These are phyloP conservation scores for Alternaria sp. DNA, from an alignment of 2,329 filamentous ascomycete genomes.

Conservation along the genomic window DNA sequence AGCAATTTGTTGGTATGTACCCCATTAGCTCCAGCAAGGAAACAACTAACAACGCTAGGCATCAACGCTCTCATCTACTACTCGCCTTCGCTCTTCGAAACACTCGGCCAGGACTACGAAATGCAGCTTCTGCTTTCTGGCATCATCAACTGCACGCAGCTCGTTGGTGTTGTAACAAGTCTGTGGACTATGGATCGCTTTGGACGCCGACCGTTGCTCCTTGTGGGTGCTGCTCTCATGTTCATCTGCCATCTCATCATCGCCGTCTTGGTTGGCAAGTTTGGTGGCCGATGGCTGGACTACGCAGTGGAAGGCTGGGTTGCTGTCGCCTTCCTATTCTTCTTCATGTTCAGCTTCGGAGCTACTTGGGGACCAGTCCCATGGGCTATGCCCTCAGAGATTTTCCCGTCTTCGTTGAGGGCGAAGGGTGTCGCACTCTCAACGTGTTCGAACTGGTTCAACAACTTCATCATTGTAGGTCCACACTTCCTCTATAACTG, in stretches of 20 bases:
- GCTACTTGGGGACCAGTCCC: slow-evolving; percentile 64
- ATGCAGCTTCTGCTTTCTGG: slow-evolving; percentile 69
- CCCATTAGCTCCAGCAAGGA: neutral
- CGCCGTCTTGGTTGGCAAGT: slow-evolving; percentile 63
- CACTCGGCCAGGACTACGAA: slow-evolving; percentile 64
- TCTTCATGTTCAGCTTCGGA: slow-evolving; percentile 71
- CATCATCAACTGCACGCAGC: slow-evolving; percentile 64
- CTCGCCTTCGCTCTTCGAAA: slow-evolving; percentile 66
- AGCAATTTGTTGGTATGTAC: slow-evolving; percentile 52
- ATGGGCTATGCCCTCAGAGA: slow-evolving; percentile 63
- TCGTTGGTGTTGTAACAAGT: slow-evolving; percentile 52
- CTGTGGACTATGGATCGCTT: slow-evolving; percentile 56
- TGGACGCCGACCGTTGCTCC: slow-evolving; percentile 52
- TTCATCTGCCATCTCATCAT: slow-evolving; percentile 63
- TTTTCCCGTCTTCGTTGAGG: slow-evolving; percentile 68
- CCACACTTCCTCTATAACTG: neutral
- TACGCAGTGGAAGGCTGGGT: slow-evolving; percentile 64
- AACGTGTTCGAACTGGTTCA: slow-evolving; percentile 70
- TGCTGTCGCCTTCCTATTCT: slow-evolving; percentile 66
- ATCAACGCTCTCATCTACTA: slow-evolving; percentile 65
- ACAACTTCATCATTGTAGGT: slow-evolving; percentile 66
- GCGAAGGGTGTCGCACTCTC: slow-evolving; percentile 73
- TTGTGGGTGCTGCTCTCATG: slow-evolving; percentile 57
- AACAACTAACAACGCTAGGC: slow-evolving; percentile 6
- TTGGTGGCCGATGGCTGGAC: slow-evolving; percentile 59